Evolutionary conservation across 2,329 filamentous ascomycete species (phyloP), one percentile per base, ranked within the genome.

Genomic region (Botrytis byssoidea): DNA sequence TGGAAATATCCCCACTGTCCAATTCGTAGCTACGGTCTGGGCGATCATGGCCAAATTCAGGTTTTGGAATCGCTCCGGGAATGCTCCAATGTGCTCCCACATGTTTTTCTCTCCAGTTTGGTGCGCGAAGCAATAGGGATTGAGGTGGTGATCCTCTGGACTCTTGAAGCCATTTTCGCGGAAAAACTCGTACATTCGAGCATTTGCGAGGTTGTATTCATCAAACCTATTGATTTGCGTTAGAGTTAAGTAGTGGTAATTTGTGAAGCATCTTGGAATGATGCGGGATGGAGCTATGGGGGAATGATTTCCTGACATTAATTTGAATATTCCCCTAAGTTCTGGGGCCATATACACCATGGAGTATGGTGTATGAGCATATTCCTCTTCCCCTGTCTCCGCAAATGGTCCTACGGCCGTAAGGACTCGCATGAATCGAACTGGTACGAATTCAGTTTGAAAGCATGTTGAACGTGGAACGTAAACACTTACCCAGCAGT

Each of bases 41-140:
- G 77, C 76, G 40, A 73, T 66, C 77, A 80, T 79, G 29, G 78
- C 80, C n/a, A 71, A 57, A 55, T 81, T 81, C 74, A 81, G 78
- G 20, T 74, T 76, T 32, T 78, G 69, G 32, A 81, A 75, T 14
- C 78, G 75, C 7, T 77, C 75, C 25, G 80, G 78, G 51, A 76
- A 75, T 35, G 77, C 65, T 25, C 67, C 74, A 40, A 81, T 75
- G 69, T 77, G 75, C 46, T 81, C 79, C 73, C 76, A 81, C 74
- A 80, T 79, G 16, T 72, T 71, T n/a, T 76, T 66, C 32, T 75
- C 77, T 4, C 76, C 71, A 29, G 79, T 78, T 37, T 75, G 60
- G 59, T 80, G 77, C 16, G 77, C 78, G 32, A 75, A 78, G 42
- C 77, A 78, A 75, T 80, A 81, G 29, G 79, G 79, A 55, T 79